Conservation (phyloP, 768 basidiomycete genomes). For the Phylloporus sp. region DNA sequence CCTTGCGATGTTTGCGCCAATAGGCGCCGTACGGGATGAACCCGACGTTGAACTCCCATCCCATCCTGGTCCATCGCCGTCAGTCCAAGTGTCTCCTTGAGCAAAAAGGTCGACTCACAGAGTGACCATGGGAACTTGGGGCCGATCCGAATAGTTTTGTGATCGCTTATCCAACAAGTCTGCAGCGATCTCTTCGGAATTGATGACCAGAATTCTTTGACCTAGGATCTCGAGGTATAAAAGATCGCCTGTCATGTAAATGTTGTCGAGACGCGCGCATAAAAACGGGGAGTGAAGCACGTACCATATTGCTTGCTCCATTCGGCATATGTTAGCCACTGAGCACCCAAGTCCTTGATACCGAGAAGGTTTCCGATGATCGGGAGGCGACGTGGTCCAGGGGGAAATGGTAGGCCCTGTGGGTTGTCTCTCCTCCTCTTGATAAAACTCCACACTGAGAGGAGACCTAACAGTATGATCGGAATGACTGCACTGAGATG, state of each 20-base stretch:
- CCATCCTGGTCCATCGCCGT: conserved; percentile 22
- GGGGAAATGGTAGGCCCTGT: conserved; percentile 32
- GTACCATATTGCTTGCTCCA: conserved; percentile 43
- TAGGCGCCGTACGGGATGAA: conserved; percentile 34
- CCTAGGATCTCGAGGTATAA: conserved; percentile 27
- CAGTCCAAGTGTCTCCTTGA: not conserved
- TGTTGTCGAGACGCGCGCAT: not conserved
- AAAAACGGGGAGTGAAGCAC: not conserved
- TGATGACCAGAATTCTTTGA: conserved; percentile 20
- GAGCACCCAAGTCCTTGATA: conserved; percentile 35
- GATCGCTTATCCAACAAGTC: conserved; percentile 31
- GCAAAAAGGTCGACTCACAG: conserved; percentile 7
- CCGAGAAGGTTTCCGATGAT: conserved; percentile 43
- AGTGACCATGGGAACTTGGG: conserved; percentile 19
- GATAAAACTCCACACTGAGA: conserved; percentile 3
- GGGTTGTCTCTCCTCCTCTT: conserved; percentile 13
- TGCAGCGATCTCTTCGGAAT: conserved; percentile 20
- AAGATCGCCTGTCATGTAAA: conserved; percentile 19
- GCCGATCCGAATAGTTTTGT: conserved; percentile 27
- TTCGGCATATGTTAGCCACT: conserved; percentile 38
- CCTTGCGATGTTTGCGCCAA: conserved; percentile 38
- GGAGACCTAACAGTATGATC: not conserved
- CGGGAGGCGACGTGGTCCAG: conserved; percentile 40
- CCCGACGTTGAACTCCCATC: conserved; percentile 38
- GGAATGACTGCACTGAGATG: conserved; percentile 4